A percentile compares a stretch with the other conserved stretches of the same genome.
These are phyloP conservation scores for Amauroascus niger DNA, from an alignment of 2,329 filamentous ascomycete species.

Conservation along the genomic window DNA sequence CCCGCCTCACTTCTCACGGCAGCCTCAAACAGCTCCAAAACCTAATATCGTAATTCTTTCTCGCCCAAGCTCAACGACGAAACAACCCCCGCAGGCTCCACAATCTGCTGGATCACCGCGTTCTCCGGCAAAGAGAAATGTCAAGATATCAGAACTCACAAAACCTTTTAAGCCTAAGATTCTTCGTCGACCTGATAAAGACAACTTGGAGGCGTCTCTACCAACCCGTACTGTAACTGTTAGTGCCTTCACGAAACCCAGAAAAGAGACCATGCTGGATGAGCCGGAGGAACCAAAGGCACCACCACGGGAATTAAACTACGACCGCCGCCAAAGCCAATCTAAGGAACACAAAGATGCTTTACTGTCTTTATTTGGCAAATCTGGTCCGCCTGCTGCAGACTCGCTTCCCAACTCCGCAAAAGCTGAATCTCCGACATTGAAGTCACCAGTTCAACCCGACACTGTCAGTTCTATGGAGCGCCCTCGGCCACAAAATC, in stretches of 20 bases:
- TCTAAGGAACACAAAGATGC: conserved; percentile 40
- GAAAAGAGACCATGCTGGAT: conserved; percentile 13
- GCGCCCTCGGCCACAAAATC: conserved; percentile 9
- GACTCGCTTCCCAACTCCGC: background rate
- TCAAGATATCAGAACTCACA: conserved; percentile 27
- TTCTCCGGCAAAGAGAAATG: conserved; percentile 17
- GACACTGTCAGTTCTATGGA: conserved; percentile 20
- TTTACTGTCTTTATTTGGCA: conserved; percentile 55
- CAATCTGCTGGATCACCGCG: background rate
- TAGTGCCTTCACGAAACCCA: conserved; percentile 20
- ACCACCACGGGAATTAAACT: conserved; percentile 20
- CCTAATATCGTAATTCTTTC: conserved; percentile 29
- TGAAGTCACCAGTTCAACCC: conserved; percentile 14
- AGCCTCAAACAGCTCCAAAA: background rate
- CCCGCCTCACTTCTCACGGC: background rate
- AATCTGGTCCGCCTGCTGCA: conserved; percentile 23
- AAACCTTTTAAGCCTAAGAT: conserved; percentile 47
- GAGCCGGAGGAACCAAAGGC: conserved; percentile 14
- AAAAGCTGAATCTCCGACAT: background rate
- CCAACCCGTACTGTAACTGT: conserved; percentile 23
- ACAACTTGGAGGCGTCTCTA: conserved; percentile 25
- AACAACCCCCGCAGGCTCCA: conserved; percentile 15
- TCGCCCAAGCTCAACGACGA: conserved; percentile 27
- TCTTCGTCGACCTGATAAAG: conserved; percentile 41
- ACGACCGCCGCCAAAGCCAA: conserved; percentile 35